Evolutionary conservation across 1,284 basidiomycete genomes (phyloP).

Genomic region (Puccinia polysora): DNA sequence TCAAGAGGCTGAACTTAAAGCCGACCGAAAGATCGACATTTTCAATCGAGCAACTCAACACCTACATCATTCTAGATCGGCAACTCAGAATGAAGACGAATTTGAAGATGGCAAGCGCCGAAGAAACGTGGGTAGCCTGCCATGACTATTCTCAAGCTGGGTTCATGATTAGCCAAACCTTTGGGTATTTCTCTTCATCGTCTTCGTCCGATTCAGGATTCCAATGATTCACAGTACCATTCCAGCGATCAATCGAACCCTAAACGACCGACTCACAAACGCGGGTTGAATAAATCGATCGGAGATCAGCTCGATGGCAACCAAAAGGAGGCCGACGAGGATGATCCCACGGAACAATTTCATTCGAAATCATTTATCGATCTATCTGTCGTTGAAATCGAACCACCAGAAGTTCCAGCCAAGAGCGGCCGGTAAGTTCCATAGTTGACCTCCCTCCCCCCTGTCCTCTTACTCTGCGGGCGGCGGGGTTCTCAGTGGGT

Average conservation of each 20-base stretch:
- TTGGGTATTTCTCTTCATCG: too few species aligned
- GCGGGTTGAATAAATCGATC: too few species aligned
- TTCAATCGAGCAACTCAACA: conserved; percentile 53
- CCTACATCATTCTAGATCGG: not conserved
- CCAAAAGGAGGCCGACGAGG: conserved; percentile 14
- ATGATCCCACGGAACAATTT: conserved; percentile 10
- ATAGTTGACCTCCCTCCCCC: not conserved
- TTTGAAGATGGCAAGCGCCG: not conserved
- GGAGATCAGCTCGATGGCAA: not conserved
- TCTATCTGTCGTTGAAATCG: too few species aligned
- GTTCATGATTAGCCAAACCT: too few species aligned
- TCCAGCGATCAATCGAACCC: too few species aligned
- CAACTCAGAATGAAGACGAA: not conserved
- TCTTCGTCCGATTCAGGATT: too few species aligned
- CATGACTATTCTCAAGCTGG: too few species aligned
- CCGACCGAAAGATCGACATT: conserved; percentile 88
- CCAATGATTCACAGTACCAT: too few species aligned
- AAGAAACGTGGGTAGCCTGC: conserved; percentile 8
- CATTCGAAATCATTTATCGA: not conserved
- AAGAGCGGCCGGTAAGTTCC: conserved; percentile 7
- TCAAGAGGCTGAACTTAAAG: conserved; percentile 73
- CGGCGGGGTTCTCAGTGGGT: too few species aligned
- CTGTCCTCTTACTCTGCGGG: not conserved
- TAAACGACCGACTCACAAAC: too few species aligned
- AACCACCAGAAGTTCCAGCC: not conserved